phyloP scores from a whole-genome alignment of 371 early-diverging fungal genomes.

The Batrachochytrium dendrobatidis region DNA sequence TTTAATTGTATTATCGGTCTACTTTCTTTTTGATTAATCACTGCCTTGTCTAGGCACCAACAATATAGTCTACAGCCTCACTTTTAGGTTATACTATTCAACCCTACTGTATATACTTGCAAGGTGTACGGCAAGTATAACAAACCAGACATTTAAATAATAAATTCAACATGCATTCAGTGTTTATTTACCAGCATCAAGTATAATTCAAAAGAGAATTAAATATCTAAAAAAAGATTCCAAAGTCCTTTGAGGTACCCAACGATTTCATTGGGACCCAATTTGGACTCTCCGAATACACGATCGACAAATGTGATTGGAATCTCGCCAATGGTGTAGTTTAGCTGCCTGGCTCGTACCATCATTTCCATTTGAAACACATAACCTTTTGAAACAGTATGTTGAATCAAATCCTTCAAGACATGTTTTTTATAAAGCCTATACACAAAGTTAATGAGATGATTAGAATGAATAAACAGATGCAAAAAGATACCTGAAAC shows the following conservation, averaged over 20 bases:
- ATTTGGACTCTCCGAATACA: constrained; percentile 92
- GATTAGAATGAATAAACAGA: constrained; percentile 1
- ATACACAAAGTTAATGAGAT: not conserved
- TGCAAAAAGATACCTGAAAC: constrained; percentile 61
- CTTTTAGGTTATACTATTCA: too few relatives aligned
- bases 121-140: too few relatives aligned
- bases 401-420: constrained; percentile 73
- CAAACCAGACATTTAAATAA: too few relatives aligned
- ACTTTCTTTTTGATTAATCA: too few relatives aligned
- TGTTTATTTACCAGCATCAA: too few relatives aligned
- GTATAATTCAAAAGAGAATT: constrained; percentile 1
- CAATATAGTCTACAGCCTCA: too few relatives aligned
- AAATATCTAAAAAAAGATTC: constrained; percentile 57
- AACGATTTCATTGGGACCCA: constrained; percentile 91
- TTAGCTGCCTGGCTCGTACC: constrained; percentile 89
- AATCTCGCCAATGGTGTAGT: constrained; percentile 84
- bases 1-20: too few relatives aligned
- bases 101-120: too few relatives aligned
- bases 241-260: constrained; percentile 86
- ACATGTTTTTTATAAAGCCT: constrained; percentile 94
- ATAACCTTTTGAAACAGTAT: constrained; percentile 91
- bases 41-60: too few relatives aligned
- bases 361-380: constrained; percentile 99
- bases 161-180: too few relatives aligned
- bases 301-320: constrained; percentile 97